Conservation (phyloP, 2,329 filamentous ascomycete genomes). For the Cladosporium oxysporum region DNA sequence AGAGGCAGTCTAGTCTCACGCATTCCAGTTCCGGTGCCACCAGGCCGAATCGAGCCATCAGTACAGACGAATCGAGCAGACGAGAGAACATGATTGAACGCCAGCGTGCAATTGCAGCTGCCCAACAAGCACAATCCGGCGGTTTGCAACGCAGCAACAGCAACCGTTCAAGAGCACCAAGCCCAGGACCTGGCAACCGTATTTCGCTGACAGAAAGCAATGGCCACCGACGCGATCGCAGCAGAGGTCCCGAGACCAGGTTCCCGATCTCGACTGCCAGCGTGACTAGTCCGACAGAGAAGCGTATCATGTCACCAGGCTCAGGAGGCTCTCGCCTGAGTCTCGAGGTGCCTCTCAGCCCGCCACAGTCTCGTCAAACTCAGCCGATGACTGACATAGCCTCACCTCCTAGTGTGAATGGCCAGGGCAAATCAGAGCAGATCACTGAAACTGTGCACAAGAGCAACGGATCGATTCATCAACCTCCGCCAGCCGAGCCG, state of each 20-base stretch:
- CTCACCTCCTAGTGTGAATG: constrained; percentile 24
- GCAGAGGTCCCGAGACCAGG: constrained; percentile 65
- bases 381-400: constrained; percentile 18
- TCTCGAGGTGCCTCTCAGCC: constrained; percentile 75
- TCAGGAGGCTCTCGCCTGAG: constrained; percentile 55
- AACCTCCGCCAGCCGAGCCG: constrained; percentile 33
- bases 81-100: constrained; percentile 93
- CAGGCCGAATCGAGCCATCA: constrained; percentile 73
- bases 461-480: constrained; percentile 34
- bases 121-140: constrained; percentile 30
- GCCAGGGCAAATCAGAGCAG: background rate
- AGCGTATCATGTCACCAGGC: constrained; percentile 45
- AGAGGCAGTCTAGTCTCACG: constrained; percentile 76
- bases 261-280: constrained; percentile 70
- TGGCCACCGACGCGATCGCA: constrained; percentile 76
- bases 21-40: constrained; percentile 63
- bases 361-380: constrained; percentile 32
- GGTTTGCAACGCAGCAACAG: constrained; percentile 23
- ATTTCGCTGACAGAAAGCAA: constrained; percentile 27
- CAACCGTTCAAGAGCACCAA: constrained; percentile 48
- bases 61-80: constrained; percentile 92
- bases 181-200: constrained; percentile 43
- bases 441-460: constrained; percentile 4
- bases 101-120: constrained; percentile 71
- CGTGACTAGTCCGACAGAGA: constrained; percentile 43